Percentiles rank a stretch among this genome's conserved stretches.
Evolutionary conservation across 2,329 filamentous ascomycete species (phyloP).

Genomic region (Aspergillus awamori): DNA sequence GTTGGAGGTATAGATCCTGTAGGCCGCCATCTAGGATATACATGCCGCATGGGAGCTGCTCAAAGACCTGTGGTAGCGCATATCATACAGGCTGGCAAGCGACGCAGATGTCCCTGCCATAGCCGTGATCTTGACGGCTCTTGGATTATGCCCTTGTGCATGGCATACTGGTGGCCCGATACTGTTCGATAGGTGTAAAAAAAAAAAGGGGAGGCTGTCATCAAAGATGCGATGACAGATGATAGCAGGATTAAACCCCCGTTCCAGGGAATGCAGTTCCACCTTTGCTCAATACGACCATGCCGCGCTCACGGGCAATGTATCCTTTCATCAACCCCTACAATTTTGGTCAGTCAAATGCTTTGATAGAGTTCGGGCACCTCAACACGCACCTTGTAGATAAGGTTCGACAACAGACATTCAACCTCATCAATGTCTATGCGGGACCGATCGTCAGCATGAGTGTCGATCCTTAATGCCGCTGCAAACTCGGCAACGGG

Average conservation of each 20-base stretch:
- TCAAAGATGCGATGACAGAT: not conserved
- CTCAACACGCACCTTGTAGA: conserved; percentile 80
- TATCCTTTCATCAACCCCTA: conserved; percentile 97
- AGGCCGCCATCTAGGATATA: not conserved
- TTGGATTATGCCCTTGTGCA: not conserved
- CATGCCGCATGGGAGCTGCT: not conserved
- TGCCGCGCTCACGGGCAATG: conserved; percentile 85
- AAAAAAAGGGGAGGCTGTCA: not conserved
- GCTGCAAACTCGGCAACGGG: conserved; percentile 82
- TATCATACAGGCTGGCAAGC: not conserved
- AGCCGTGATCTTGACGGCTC: not conserved
- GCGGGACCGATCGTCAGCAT: conserved; percentile 53
- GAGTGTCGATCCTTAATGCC: conserved; percentile 73
- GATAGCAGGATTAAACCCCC: conserved; percentile 60
- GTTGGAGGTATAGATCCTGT: not conserved
- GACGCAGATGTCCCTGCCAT: not conserved
- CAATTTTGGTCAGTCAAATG: conserved; percentile 20
- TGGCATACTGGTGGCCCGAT: not conserved
- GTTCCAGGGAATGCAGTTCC: conserved; percentile 88
- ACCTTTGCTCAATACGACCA: conserved; percentile 89
- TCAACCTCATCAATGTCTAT: conserved; percentile 93
- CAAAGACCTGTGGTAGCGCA: not conserved
- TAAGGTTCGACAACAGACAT: conserved; percentile 91
- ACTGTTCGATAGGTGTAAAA: not conserved
- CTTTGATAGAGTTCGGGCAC: not conserved